phyloP scores from a whole-genome alignment of 1,139 yeast genomes.

The Kodamaea sp. region DNA sequence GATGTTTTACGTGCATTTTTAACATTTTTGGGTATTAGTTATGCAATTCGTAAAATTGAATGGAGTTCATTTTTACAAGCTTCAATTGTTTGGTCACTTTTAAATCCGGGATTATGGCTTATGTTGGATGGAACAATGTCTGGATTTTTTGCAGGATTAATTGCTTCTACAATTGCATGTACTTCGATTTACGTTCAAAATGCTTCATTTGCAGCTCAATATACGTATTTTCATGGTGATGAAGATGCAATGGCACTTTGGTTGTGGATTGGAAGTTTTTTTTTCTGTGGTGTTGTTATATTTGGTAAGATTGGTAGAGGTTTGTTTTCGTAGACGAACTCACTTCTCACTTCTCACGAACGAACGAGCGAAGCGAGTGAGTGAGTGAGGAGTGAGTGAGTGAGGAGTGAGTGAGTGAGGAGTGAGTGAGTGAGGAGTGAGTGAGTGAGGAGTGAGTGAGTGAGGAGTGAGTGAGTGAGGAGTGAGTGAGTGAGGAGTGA shows the following conservation, averaged over 20 bases:
- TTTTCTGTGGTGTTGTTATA: constrained; percentile 64
- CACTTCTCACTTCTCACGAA: too few species aligned
- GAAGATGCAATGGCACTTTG: constrained; percentile 36
- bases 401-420: too few species aligned
- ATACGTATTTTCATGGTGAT: constrained; percentile 11
- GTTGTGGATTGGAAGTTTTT: constrained; percentile 58
- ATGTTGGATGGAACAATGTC: constrained; percentile 70
- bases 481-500: too few species aligned
- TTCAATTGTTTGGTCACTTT: constrained; percentile 66
- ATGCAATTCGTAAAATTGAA: constrained; percentile 75
- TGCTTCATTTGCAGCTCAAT: constrained; percentile 17
- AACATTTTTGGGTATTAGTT: constrained; percentile 79
- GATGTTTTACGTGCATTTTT: constrained; percentile 57
- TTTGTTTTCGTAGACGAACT: constrained; percentile 21
- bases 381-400: too few species aligned
- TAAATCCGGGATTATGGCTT: constrained; percentile 79
- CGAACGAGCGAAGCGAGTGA: too few species aligned
- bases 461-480: too few species aligned
- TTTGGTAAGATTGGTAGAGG: constrained; percentile 73
- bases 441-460: too few species aligned
- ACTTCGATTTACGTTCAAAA: constrained; percentile 33
- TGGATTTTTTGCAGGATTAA: constrained; percentile 53
- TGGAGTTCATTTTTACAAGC: constrained; percentile 80
- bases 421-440: too few species aligned
- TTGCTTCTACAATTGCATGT: constrained; percentile 41